Evolutionary conservation across 495 filamentous ascomycete species (phyloP).

Genomic region (Lasiosphaeria hispida): DNA sequence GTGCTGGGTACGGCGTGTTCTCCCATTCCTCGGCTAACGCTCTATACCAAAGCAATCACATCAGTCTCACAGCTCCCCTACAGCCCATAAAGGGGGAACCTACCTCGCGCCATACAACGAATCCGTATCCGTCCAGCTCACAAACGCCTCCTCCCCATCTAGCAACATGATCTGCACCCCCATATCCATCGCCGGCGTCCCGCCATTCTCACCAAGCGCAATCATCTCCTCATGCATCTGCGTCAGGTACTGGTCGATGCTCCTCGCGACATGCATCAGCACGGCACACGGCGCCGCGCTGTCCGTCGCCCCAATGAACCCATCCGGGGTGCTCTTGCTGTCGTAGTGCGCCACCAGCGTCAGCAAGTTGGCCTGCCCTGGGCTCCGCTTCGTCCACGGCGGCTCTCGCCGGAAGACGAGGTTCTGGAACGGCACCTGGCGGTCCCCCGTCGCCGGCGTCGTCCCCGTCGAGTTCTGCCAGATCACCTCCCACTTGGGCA

Average conservation of each 20-base stretch:
- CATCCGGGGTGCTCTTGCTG: constrained; percentile 67
- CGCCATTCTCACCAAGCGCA: constrained; percentile 29
- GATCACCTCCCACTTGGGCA: constrained; percentile 75
- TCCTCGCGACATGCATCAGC: constrained; percentile 63
- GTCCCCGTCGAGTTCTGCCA: constrained; percentile 78
- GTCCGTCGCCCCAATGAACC: constrained; percentile 86
- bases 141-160: constrained; percentile 90
- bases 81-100: constrained; percentile 1
- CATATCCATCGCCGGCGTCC: constrained; percentile 38
- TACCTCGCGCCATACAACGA: constrained; percentile 77
- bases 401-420: constrained; percentile 78
- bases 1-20: constrained; percentile 57
- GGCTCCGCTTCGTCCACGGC: constrained; percentile 57
- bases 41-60: constrained; percentile 24
- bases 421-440: constrained; percentile 75
- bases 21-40: constrained; percentile 80
- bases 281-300: constrained; percentile 88
- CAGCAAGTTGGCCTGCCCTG: constrained; percentile 67
- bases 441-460: constrained; percentile 64
- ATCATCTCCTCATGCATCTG: constrained; percentile 40
- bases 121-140: constrained; percentile 69
- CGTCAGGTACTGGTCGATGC: constrained; percentile 40
- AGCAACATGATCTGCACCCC: constrained; percentile 84
- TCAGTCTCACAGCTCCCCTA: too few relatives aligned
- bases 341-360: constrained; percentile 96